These are phyloP conservation scores for Epichloe sibirici DNA, from an alignment of 2,329 filamentous ascomycete genomes.

Conservation along the genomic window DNA sequence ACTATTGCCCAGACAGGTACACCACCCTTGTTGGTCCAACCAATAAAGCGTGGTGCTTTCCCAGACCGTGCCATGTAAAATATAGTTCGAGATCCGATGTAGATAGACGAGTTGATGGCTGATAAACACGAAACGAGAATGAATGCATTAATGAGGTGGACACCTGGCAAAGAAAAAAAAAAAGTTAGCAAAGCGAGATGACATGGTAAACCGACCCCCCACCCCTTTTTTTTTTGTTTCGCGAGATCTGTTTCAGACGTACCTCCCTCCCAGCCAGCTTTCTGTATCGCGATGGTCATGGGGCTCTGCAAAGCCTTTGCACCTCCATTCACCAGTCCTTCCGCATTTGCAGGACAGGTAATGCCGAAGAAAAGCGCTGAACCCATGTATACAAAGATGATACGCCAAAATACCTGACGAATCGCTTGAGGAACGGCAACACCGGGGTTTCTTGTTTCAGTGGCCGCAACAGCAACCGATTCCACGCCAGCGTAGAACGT, in stretches of 20 bases:
- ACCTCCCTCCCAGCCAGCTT: slow-evolving; percentile 59
- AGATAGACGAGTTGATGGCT: slow-evolving; percentile 64
- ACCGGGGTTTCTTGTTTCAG: slow-evolving; percentile 46
- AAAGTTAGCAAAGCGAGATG: slow-evolving; percentile 2
- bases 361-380: slow-evolving; percentile 64
- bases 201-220: not conserved
- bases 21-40: slow-evolving; percentile 53
- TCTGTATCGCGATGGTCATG: slow-evolving; percentile 63
- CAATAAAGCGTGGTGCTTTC: slow-evolving; percentile 59
- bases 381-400: slow-evolving; percentile 54
- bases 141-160: slow-evolving; percentile 67
- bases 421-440: slow-evolving; percentile 45
- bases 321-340: slow-evolving; percentile 46
- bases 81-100: slow-evolving; percentile 63
- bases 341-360: slow-evolving; percentile 57
- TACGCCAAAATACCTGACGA: slow-evolving; percentile 48
- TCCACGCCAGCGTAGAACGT: slow-evolving; percentile 60
- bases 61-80: slow-evolving; percentile 63
- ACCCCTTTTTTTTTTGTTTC: not conserved
- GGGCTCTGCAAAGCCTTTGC: slow-evolving; percentile 57
- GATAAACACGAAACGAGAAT: slow-evolving; percentile 62
- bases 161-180: slow-evolving; percentile 19
- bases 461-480: slow-evolving; percentile 50
- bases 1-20: slow-evolving; percentile 49
- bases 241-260: slow-evolving; percentile 3